A percentile compares a stretch with the other conserved stretches of the same genome.
Evolutionary conservation across 1,284 basidiomycete genomes (phyloP).

Genomic region (Leccinum pachyderme): DNA sequence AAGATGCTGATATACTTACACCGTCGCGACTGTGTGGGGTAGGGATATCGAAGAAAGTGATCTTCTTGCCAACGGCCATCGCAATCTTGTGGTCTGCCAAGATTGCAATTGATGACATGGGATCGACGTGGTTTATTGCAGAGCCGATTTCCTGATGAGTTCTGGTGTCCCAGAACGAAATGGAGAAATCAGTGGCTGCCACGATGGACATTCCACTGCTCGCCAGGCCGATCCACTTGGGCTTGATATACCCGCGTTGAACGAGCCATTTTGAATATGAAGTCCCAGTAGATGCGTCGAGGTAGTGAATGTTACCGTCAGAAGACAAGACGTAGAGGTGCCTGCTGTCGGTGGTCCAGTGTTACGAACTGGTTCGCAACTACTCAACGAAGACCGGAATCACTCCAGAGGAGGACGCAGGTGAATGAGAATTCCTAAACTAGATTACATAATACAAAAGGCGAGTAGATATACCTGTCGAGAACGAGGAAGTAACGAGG

Average conservation of each 20-base stretch:
- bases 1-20: background rate
- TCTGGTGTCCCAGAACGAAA: background rate
- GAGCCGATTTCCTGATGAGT: background rate
- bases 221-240: background rate
- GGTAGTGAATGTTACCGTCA: background rate
- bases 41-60: background rate
- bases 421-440: too few species aligned
- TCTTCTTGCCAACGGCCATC: background rate
- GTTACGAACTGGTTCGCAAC: too few species aligned
- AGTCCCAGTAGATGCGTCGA: background rate
- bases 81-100: background rate
- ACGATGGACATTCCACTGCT: background rate
- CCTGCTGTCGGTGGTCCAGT: background rate
- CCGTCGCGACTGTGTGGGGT: background rate
- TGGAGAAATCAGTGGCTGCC: background rate
- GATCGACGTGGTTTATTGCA: background rate
- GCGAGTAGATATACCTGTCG: too few species aligned
- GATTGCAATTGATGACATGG: background rate
- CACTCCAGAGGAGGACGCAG: too few species aligned
- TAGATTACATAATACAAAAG: too few species aligned
- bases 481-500: too few species aligned
- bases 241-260: background rate
- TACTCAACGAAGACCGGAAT: too few species aligned
- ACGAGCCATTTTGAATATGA: background rate
- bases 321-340: background rate